Evolutionary conservation across 768 basidiomycete species (phyloP).

Genomic region (Lyophyllum shimeji): DNA sequence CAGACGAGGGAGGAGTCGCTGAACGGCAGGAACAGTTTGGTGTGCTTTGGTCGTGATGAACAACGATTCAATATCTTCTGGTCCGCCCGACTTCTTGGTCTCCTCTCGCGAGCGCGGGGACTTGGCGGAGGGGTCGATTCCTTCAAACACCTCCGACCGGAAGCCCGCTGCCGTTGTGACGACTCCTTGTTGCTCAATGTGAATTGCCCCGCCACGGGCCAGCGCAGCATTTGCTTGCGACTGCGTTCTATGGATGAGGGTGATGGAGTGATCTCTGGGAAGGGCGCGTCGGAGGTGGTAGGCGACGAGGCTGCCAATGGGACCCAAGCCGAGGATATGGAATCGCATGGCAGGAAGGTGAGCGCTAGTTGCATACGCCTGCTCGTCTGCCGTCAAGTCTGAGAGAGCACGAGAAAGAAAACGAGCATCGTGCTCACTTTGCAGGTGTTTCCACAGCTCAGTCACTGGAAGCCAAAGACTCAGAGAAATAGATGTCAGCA

Average conservation of each 20-base stretch:
- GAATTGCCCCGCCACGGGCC: slow-evolving; percentile 35
- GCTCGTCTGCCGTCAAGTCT: not conserved
- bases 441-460: not conserved
- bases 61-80: slow-evolving; percentile 64
- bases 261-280: slow-evolving; percentile 50
- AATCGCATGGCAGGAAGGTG: slow-evolving; percentile 53
- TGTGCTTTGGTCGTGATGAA: slow-evolving; percentile 83
- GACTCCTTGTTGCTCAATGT: slow-evolving; percentile 51
- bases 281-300: slow-evolving; percentile 72
- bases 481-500: not conserved
- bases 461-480: not conserved
- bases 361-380: not conserved
- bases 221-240: slow-evolving; percentile 35
- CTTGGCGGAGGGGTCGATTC: not conserved
- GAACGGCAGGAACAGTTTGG: slow-evolving; percentile 57
- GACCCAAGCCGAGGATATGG: slow-evolving; percentile 78
- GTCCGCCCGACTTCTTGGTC: slow-evolving; percentile 6
- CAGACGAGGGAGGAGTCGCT: slow-evolving; percentile 60
- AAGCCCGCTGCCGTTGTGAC: slow-evolving; percentile 43
- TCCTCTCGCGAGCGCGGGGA: slow-evolving; percentile 3
- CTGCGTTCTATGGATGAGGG: slow-evolving; percentile 64
- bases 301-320: slow-evolving; percentile 81
- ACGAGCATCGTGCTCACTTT: not conserved
- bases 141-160: slow-evolving; percentile 46
- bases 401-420: not conserved